Evolutionary conservation across 1,284 basidiomycete genomes (phyloP).

Genomic region (Moesziomyces parantarcticus): DNA sequence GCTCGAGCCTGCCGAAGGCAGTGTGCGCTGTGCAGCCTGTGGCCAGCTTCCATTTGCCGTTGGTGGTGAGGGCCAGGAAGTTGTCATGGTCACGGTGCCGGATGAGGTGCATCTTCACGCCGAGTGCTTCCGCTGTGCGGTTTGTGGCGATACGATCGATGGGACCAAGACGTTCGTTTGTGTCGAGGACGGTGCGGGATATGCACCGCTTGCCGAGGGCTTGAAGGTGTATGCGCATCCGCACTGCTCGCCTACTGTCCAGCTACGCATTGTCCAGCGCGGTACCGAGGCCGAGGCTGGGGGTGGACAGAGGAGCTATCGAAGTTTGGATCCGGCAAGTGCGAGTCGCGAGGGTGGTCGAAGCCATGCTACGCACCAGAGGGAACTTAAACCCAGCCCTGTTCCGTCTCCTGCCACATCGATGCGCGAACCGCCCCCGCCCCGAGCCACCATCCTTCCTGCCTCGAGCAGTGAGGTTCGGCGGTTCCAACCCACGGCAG

Average conservation of each 20-base stretch:
- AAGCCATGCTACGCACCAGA: slow-evolving; percentile 45
- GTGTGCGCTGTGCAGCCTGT: slow-evolving; percentile 30
- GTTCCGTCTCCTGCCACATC: slow-evolving; percentile 22
- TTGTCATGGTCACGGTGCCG: slow-evolving; percentile 45
- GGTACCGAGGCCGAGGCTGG: neutral
- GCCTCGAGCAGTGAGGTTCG: neutral
- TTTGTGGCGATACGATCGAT: slow-evolving; percentile 43
- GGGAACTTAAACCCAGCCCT: slow-evolving; percentile 37
- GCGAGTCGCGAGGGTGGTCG: slow-evolving; percentile 2
- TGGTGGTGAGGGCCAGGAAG: no score
- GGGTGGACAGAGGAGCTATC: slow-evolving; percentile 16
- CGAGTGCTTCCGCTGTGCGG: slow-evolving; percentile 50
- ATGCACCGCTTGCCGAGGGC: slow-evolving; percentile 1
- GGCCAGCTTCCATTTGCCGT: slow-evolving; percentile 47
- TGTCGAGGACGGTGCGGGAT: slow-evolving; percentile 2
- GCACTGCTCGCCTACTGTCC: slow-evolving; percentile 23
- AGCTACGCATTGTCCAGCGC: slow-evolving; percentile 7
- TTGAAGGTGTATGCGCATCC: slow-evolving; percentile 32
- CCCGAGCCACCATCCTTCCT: slow-evolving; percentile 3
- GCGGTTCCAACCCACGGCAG: slow-evolving; percentile 48
- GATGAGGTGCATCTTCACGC: slow-evolving; percentile 40
- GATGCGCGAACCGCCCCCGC: slow-evolving; percentile 1
- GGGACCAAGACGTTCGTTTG: slow-evolving; percentile 42
- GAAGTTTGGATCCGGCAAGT: slow-evolving; percentile 11
- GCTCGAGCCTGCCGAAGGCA: slow-evolving; percentile 21